Evolutionary conservation across 163 green algal species (phyloP).

Genomic region (Scenedesmus sp.): DNA sequence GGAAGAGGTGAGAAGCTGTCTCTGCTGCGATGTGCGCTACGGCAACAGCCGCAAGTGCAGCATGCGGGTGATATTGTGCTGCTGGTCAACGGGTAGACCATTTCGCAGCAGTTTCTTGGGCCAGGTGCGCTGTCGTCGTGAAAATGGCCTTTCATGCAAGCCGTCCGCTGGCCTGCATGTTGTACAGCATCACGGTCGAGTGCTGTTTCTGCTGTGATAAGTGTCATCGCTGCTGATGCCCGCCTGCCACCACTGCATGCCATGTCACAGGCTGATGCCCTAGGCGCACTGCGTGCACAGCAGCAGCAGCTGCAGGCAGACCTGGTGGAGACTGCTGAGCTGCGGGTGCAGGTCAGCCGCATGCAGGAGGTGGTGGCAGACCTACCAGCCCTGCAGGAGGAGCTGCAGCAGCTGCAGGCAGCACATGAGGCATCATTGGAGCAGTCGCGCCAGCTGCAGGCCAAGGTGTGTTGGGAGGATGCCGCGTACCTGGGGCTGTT

Average conservation of each 20-base stretch:
- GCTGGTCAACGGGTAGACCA: too few relatives aligned
- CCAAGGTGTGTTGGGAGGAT: constrained; percentile 26
- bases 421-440: background rate
- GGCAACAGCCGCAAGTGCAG: background rate
- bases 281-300: constrained; percentile 18
- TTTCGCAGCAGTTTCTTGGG: background rate
- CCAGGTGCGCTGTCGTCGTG: background rate
- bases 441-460: constrained; percentile 38
- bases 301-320: constrained; percentile 30
- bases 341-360: constrained; percentile 25
- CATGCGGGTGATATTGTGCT: background rate
- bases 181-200: background rate
- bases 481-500: background rate
- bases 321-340: background rate
- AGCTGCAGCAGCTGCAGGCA: constrained; percentile 37
- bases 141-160: background rate
- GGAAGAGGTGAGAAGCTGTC: background rate
- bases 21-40: background rate
- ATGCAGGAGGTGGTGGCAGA: constrained; percentile 27
- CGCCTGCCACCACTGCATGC: background rate
- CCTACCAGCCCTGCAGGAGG: constrained; percentile 25
- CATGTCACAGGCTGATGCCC: background rate
- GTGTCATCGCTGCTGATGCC: background rate
- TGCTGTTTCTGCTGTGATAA: background rate
- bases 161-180: background rate